A percentile compares a stretch with the other conserved stretches of the same genome.
Conservation (phyloP, 2,329 filamentous ascomycete genomes). For the Alternaria triticina region DNA sequence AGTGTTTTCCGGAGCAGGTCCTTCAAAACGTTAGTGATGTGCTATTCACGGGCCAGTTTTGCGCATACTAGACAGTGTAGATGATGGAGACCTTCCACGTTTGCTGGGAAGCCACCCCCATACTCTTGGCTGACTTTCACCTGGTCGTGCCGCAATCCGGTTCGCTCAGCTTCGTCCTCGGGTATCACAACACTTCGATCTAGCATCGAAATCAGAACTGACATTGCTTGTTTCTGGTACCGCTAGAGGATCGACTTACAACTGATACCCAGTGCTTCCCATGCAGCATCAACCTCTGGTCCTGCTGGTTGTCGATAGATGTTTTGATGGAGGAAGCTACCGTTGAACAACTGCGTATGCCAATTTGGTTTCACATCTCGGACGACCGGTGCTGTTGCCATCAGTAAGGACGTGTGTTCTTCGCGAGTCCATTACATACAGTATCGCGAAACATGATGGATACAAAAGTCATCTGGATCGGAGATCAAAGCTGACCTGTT, state of each 20-base stretch:
- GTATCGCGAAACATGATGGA: constrained; percentile 37
- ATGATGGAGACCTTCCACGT: constrained; percentile 64
- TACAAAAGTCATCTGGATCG: constrained; percentile 34
- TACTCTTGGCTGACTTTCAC: constrained; percentile 63
- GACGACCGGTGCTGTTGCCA: constrained; percentile 36
- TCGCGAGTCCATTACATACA: constrained; percentile 22
- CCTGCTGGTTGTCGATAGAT: constrained; percentile 59
- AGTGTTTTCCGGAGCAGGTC: constrained; percentile 65
- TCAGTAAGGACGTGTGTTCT: neutral
- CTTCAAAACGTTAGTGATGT: constrained; percentile 40
- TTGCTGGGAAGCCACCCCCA: constrained; percentile 65
- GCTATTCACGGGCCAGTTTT: neutral
- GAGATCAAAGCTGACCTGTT: constrained; percentile 15
- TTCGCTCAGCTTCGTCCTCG: constrained; percentile 54
- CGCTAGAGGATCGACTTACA: constrained; percentile 47
- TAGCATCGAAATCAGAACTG: constrained; percentile 9
- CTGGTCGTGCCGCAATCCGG: constrained; percentile 61
- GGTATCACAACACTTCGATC: constrained; percentile 56
- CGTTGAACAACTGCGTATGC: constrained; percentile 59
- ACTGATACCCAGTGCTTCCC: constrained; percentile 59
- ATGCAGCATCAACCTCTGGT: constrained; percentile 64
- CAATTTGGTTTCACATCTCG: constrained; percentile 54
- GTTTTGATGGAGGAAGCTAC: constrained; percentile 62
- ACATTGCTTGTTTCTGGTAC: neutral
- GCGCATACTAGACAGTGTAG: constrained; percentile 62